These are phyloP conservation scores for Magnolia officinalis DNA, from an alignment of 164 flowering plant species.

Conservation along the genomic window DNA sequence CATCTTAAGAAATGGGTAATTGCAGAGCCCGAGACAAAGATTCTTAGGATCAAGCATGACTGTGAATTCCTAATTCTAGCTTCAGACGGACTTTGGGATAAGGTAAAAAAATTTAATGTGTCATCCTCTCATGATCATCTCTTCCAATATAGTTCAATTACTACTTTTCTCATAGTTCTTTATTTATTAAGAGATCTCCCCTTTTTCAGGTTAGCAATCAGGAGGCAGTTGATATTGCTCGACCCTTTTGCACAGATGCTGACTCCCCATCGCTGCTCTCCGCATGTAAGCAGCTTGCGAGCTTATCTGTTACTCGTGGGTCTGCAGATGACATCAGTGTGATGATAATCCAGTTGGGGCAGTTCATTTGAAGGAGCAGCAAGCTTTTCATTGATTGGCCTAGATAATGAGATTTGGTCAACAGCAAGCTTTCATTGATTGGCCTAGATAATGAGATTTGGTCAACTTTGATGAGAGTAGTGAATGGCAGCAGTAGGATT, in stretches of 20 bases:
- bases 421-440: neutral
- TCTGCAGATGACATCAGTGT: slow-evolving; percentile 68
- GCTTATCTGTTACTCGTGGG: slow-evolving; percentile 57
- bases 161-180: neutral
- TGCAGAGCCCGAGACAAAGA: slow-evolving; percentile 66
- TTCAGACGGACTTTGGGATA: slow-evolving; percentile 92
- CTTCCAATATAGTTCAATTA: neutral
- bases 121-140: neutral
- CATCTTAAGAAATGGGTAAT: slow-evolving; percentile 71
- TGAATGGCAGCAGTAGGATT: neutral
- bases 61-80: slow-evolving; percentile 77
- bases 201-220: slow-evolving; percentile 69
- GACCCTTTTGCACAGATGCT: slow-evolving; percentile 31
- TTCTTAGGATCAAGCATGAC: slow-evolving; percentile 37
- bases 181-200: neutral
- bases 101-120: slow-evolving; percentile 32
- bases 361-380: slow-evolving; percentile 20
- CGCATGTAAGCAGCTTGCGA: slow-evolving; percentile 73
- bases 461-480: neutral
- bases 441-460: neutral
- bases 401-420: too few relatives aligned
- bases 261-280: slow-evolving; percentile 30
- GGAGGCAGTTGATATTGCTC: slow-evolving; percentile 72
- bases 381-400: neutral
- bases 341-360: slow-evolving; percentile 53